These are phyloP conservation scores for Corynascus novoguineensis DNA, from an alignment of 495 filamentous ascomycete species.

Conservation along the genomic window DNA sequence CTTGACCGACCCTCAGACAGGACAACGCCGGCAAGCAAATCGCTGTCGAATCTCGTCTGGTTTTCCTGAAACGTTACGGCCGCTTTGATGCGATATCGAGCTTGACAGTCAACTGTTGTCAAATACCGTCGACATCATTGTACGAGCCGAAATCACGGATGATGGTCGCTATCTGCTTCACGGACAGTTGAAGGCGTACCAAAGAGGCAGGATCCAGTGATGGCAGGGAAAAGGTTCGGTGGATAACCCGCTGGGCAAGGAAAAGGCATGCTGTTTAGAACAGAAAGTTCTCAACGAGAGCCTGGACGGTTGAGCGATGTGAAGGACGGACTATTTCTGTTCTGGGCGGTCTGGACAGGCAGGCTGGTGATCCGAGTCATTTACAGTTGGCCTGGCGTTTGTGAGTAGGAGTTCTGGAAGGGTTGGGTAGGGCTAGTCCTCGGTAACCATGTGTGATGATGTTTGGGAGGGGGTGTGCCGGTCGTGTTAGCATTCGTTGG, in stretches of 20 bases:
- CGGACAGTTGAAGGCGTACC: too few relatives aligned
- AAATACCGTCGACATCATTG: neutral
- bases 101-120: neutral
- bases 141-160: too few relatives aligned
- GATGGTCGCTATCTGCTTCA: too few relatives aligned
- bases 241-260: too few relatives aligned
- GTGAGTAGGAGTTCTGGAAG: neutral
- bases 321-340: neutral
- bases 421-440: neutral
- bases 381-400: neutral
- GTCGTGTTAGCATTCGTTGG: neutral
- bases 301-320: too few relatives aligned
- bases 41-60: neutral
- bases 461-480: neutral
- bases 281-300: neutral
- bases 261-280: too few relatives aligned
- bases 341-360: neutral
- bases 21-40: neutral
- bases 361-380: neutral
- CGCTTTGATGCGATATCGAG: neutral
- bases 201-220: too few relatives aligned
- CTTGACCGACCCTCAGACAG: neutral
- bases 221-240: too few relatives aligned
- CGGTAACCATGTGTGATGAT: neutral
- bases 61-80: neutral